These are phyloP conservation scores for Pythium scleroteichum DNA, from an alignment of 352 stramenopile species.

Conservation along the genomic window DNA sequence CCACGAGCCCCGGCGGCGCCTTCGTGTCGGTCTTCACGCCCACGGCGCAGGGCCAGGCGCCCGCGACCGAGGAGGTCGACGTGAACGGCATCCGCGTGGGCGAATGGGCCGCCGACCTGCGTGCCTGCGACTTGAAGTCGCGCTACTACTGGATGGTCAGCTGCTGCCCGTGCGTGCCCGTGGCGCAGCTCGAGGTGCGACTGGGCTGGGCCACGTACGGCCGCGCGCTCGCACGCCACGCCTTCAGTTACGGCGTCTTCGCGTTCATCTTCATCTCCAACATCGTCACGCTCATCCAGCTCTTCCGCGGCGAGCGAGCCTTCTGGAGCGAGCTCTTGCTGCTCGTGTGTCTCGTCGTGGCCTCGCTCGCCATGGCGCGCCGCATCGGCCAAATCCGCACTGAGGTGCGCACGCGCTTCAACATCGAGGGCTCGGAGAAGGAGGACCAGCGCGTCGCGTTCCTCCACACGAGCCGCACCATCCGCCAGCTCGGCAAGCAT, in stretches of 20 bases:
- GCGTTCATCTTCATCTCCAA: constrained; percentile 16
- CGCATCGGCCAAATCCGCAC: constrained; percentile 23
- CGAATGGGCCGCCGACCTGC: constrained; percentile 13
- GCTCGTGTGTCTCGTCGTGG: constrained; percentile 13
- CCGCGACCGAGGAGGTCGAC: constrained; percentile 20
- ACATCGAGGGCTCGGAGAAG: constrained; percentile 23
- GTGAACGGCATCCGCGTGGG: constrained; percentile 28
- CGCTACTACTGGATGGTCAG: constrained; percentile 24
- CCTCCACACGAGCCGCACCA: constrained; percentile 23
- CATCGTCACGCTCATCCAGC: constrained; percentile 2
- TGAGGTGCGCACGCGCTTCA: constrained; percentile 25
- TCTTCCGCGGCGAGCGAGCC: constrained; percentile 10
- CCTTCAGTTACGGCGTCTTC: constrained; percentile 15
- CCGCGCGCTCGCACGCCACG: constrained; percentile 14
- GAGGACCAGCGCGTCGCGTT: constrained; percentile 26
- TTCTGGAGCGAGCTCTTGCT: constrained; percentile 13
- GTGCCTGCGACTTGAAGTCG: constrained; percentile 12
- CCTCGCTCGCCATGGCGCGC: constrained; percentile 6
- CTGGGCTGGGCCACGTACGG: constrained; percentile 19
- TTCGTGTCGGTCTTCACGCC: constrained; percentile 29
- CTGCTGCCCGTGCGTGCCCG: constrained; percentile 27
- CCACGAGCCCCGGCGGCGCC: constrained; percentile 19
- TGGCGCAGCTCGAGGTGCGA: constrained; percentile 25
- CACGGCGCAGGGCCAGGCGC: constrained; percentile 11
- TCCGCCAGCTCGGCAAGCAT: constrained; percentile 29